Evolutionary conservation across 2,329 filamentous ascomycete genomes (phyloP), one percentile per base, ranked within the genome.

Genomic region (Sporothrix dimorphospora): DNA sequence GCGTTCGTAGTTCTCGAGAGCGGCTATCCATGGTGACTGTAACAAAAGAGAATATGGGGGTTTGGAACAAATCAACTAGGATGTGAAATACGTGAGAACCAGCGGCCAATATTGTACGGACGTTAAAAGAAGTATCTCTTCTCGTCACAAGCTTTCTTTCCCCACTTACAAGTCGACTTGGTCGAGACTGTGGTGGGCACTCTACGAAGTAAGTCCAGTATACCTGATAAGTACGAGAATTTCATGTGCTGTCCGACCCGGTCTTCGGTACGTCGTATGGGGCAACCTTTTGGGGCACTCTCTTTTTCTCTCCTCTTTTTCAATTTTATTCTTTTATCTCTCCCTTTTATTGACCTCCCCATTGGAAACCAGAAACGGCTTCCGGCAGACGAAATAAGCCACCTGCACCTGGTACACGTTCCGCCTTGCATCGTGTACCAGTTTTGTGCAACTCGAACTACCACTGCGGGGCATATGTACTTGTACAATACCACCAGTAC

Each of bases 101-200:
- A 57, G 34, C 2, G 8, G 12, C 19, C 24, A 57, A 34, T 27
- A 9, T 63, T n/a, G 57, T 24, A 40, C 14, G 34, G 57, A 16
- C 34, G 9, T 21, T 5, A 34, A 6, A 40, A n/a, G 3, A 42
- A 21, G 12, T 5, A 11, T 16, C 34, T 42, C 21, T 59, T 27
- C 42, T 27, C 38, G n/a, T 24, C 21, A 65, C 59, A 45, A 45
- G 59, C 59, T 57, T 57, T 57, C 30, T 65, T 65, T 12, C 59
- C 21, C 59, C 38, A 42, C 38, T 65, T 40, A 24, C 12, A 42
- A 6, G n/a, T 14, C 21, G 12, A 21, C 53, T 57, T 57, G 53
- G 49, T 53, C 21, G 21, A 53, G 12, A n/a, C 11, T 0, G 8
- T 11, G 24, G 49, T 53, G 49, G 49, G 8, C 49, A 53, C 49